A percentile compares a stretch with the other conserved stretches of the same genome.
Conservation (phyloP, 768 basidiomycete species). For the Arthromyces matolae region DNA sequence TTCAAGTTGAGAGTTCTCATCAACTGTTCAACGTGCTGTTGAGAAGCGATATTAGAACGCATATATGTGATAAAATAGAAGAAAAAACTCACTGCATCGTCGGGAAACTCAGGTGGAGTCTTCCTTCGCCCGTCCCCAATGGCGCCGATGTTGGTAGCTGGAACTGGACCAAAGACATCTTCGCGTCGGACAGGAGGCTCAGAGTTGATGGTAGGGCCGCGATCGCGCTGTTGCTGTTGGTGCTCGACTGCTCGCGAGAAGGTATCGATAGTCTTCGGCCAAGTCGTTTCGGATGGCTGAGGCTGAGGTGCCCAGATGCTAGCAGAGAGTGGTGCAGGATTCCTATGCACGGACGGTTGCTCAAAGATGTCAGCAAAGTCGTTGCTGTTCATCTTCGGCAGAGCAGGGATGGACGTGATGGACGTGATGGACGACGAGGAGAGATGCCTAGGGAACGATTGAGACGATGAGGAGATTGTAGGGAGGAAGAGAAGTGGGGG, state of each 20-base stretch:
- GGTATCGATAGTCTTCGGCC: constrained; percentile 65
- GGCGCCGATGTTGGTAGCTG: constrained; percentile 51
- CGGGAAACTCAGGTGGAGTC: constrained; percentile 46
- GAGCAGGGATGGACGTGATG: constrained; percentile 19
- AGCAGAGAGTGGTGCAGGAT: constrained; percentile 37
- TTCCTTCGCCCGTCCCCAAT: constrained; percentile 79
- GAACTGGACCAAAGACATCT: constrained; percentile 64
- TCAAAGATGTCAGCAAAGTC: constrained; percentile 35
- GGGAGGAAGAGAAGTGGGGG: constrained; percentile 4
- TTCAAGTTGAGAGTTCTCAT: constrained; percentile 76
- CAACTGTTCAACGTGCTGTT: constrained; percentile 75
- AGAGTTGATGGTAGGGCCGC: constrained; percentile 16
- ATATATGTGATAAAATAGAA: constrained; percentile 7
- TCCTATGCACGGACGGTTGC: constrained; percentile 32
- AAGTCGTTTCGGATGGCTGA: constrained; percentile 59
- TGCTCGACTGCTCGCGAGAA: constrained; percentile 54
- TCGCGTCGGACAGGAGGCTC: constrained; percentile 40
- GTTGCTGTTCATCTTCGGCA: constrained; percentile 27
- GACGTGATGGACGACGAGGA: constrained; percentile 1
- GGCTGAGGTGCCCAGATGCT: constrained; percentile 87
- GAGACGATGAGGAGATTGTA: background rate
- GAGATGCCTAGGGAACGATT: background rate
- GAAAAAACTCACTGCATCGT: constrained; percentile 8
- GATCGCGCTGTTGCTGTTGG: constrained; percentile 25
- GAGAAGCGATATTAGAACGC: background rate